These are phyloP conservation scores for Trypanosoma conorhini DNA, from an alignment of 208 protist genomes.

Conservation along the genomic window DNA sequence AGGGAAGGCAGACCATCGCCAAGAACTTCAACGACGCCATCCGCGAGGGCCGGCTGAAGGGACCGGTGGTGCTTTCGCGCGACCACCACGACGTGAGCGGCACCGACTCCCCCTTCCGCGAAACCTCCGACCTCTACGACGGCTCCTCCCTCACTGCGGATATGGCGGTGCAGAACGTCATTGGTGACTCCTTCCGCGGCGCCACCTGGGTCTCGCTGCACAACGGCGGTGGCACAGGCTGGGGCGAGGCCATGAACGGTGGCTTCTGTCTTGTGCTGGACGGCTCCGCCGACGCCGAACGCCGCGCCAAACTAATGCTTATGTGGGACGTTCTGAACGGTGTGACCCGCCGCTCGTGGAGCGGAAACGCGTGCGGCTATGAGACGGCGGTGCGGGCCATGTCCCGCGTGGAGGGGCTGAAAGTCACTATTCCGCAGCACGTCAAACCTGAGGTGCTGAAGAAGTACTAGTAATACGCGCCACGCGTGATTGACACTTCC, in stretches of 20 bases:
- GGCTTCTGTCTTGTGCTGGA: conserved; percentile 92
- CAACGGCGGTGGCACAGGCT: conserved; percentile 89
- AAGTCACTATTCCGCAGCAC: conserved; percentile 47
- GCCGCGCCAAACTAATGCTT: conserved; percentile 66
- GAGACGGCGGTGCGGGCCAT: conserved; percentile 64
- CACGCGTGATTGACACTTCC: background rate
- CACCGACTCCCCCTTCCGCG: conserved; percentile 79
- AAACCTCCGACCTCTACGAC: conserved; percentile 87
- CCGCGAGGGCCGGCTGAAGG: conserved; percentile 43
- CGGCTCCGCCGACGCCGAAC: conserved; percentile 50
- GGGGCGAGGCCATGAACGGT: conserved; percentile 89
- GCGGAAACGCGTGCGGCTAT: conserved; percentile 75
- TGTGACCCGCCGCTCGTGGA: conserved; percentile 72
- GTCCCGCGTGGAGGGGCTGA: conserved; percentile 41
- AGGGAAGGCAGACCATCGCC: conserved; percentile 69
- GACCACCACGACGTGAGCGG: conserved; percentile 93
- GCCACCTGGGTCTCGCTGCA: conserved; percentile 87
- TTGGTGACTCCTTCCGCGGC: conserved; percentile 65
- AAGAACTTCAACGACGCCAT: conserved; percentile 81
- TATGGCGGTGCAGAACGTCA: conserved; percentile 83
- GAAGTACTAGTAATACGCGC: conserved; percentile 17
- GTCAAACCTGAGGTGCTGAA: conserved; percentile 12
- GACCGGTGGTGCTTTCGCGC: conserved; percentile 53
- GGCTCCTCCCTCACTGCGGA: conserved; percentile 79
- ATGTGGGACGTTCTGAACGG: conserved; percentile 91